These are phyloP conservation scores for Raffaelea deltoideospora DNA, from an alignment of 2,329 filamentous ascomycete species.

Conservation along the genomic window DNA sequence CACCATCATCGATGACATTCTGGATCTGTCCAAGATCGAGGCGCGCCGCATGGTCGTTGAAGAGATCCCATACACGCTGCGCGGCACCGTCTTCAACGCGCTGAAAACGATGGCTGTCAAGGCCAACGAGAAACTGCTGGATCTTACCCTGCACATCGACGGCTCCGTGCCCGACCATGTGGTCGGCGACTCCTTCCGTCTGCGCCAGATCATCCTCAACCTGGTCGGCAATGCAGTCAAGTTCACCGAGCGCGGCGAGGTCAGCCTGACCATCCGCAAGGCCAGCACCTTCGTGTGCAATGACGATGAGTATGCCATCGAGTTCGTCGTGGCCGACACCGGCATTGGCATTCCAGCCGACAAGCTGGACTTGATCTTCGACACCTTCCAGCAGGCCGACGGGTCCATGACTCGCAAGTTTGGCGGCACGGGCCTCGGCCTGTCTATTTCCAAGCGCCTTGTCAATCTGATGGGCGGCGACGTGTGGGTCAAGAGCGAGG, in stretches of 20 bases:
- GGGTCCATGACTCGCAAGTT: constrained; percentile 94
- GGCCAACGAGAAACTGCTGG: constrained; percentile 88
- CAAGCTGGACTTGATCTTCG: constrained; percentile 93
- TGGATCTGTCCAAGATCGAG: constrained; percentile 70
- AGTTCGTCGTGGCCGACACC: constrained; percentile 91
- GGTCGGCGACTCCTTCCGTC: constrained; percentile 87
- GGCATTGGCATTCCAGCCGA: constrained; percentile 93
- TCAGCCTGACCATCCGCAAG: constrained; percentile 78
- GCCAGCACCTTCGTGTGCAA: constrained; percentile 35
- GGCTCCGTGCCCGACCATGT: constrained; percentile 90
- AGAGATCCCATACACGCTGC: constrained; percentile 88
- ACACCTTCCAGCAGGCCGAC: constrained; percentile 97
- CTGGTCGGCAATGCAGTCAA: constrained; percentile 97
- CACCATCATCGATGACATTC: constrained; percentile 84
- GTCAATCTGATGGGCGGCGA: constrained; percentile 94
- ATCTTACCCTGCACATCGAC: constrained; percentile 86
- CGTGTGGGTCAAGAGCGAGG: constrained; percentile 89
- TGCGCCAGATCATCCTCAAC: constrained; percentile 93
- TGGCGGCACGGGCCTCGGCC: constrained; percentile 80
- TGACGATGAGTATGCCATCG: constrained; percentile 63
- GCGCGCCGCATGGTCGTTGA: constrained; percentile 97
- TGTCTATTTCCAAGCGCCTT: constrained; percentile 89
- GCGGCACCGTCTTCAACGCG: constrained; percentile 91
- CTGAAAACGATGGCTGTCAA: constrained; percentile 94
- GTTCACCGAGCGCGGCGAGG: constrained; percentile 92